phyloP scores from a whole-genome alignment of 495 filamentous ascomycete species.

The Aspergillus egyptiacus region DNA sequence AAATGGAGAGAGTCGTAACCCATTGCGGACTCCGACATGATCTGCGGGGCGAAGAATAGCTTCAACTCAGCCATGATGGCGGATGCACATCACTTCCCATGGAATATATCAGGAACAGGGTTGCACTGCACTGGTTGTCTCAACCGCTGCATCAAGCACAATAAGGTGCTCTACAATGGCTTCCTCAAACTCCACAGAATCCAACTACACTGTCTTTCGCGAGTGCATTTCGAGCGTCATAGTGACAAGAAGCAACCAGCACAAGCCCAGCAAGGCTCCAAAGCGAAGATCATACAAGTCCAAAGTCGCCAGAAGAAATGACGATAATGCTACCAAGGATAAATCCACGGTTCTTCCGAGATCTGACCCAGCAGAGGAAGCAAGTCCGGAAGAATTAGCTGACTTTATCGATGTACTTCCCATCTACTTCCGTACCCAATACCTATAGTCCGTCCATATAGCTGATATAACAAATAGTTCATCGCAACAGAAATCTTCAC shows the following conservation, averaged over 20 bases:
- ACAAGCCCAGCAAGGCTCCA: constrained; percentile 29
- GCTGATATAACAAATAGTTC: constrained; percentile 46
- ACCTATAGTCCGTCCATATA: not conserved
- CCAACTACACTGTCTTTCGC: constrained; percentile 64
- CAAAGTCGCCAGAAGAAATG: constrained; percentile 31
- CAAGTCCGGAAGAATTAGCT: constrained; percentile 1
- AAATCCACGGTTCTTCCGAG: constrained; percentile 57
- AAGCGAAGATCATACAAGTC: constrained; percentile 43
- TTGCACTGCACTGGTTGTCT: not conserved
- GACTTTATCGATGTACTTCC: constrained; percentile 6
- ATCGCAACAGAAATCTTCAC: constrained; percentile 63
- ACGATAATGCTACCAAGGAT: constrained; percentile 42
- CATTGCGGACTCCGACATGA: not conserved
- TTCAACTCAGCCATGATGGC: not conserved
- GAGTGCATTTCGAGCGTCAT: constrained; percentile 58
- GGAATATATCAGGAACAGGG: no score
- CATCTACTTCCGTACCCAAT: not conserved
- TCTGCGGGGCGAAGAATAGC: not conserved
- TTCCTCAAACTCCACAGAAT: constrained; percentile 22
- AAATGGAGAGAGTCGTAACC: not conserved
- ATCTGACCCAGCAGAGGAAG: not conserved
- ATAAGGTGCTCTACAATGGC: not conserved
- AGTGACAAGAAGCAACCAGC: constrained; percentile 46
- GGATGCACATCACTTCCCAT: no score
- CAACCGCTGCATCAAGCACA: not conserved